Evolutionary conservation across 352 stramenopile species (phyloP).

Genomic region (Bremia lactucae): DNA sequence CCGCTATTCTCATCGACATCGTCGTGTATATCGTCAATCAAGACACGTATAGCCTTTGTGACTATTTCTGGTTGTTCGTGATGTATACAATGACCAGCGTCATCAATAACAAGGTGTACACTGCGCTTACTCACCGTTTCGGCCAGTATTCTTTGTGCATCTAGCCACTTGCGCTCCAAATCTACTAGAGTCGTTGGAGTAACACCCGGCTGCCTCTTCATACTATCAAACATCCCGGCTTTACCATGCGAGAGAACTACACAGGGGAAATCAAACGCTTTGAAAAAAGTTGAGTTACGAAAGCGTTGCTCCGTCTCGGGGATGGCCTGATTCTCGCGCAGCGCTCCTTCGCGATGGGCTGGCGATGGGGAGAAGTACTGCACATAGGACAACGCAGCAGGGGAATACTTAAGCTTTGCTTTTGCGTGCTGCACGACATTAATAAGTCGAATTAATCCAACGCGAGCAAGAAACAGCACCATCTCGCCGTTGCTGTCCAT

Average conservation of each 20-base stretch:
- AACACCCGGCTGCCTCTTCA: conserved; percentile 46
- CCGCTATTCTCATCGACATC: conserved; percentile 14
- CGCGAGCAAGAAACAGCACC: conserved; percentile 35
- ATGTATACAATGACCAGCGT: conserved; percentile 60
- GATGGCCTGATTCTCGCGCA: conserved; percentile 48
- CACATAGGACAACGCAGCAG: conserved; percentile 41
- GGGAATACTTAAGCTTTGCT: conserved; percentile 39
- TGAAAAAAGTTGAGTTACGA: conserved; percentile 17
- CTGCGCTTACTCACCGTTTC: conserved; percentile 29
- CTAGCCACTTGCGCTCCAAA: conserved; percentile 57
- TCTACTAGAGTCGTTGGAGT: conserved; percentile 26
- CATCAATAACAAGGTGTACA: conserved; percentile 39
- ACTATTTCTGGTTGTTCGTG: conserved; percentile 63
- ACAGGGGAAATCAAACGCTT: conserved; percentile 40
- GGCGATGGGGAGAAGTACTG: conserved; percentile 57
- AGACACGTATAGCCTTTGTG: conserved; percentile 39
- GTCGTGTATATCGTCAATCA: conserved; percentile 35
- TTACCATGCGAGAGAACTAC: conserved; percentile 63
- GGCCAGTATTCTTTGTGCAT: conserved; percentile 43
- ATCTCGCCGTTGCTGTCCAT: conserved; percentile 59
- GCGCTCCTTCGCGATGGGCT: conserved; percentile 41
- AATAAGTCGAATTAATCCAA: conserved; percentile 63
- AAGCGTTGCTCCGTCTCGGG: conserved; percentile 53
- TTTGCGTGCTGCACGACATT: conserved; percentile 53
- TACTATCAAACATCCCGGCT: conserved; percentile 53